A percentile compares a stretch with the other conserved stretches of the same genome.
phyloP scores from a whole-genome alignment of 257 asterid genomes.

The Avicennia marina region DNA sequence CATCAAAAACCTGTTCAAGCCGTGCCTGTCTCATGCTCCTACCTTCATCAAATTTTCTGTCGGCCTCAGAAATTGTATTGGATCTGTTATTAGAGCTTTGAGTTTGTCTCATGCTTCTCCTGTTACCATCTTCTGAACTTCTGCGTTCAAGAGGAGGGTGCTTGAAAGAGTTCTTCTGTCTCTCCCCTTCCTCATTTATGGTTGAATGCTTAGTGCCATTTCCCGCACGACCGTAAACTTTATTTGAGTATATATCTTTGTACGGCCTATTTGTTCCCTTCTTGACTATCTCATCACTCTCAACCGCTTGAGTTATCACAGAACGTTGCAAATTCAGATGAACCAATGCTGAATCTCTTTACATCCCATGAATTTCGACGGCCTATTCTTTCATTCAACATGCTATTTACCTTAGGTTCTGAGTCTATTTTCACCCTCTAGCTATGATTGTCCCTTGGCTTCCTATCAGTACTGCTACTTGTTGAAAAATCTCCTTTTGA shows the following conservation, averaged over 20 bases:
- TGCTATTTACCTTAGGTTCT: conserved; percentile 15
- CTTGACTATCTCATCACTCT: conserved; percentile 47
- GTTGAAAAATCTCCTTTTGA: conserved; percentile 32
- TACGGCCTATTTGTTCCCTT: conserved; percentile 25
- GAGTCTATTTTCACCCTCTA: conserved; percentile 13
- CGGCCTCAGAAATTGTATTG: conserved; percentile 9
- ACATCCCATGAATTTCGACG: conserved; percentile 24
- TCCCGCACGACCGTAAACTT: conserved; percentile 29
- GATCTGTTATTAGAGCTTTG: conserved; percentile 21
- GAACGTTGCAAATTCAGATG: conserved; percentile 17
- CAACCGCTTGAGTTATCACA: conserved; percentile 31
- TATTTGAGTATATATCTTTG: conserved; percentile 33
- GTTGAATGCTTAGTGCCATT: conserved; percentile 16
- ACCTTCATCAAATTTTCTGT: conserved; percentile 20
- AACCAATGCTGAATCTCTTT: conserved; percentile 25
- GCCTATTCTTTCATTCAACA: conserved; percentile 21
- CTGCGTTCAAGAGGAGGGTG: neutral
- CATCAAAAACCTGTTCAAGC: conserved; percentile 29
- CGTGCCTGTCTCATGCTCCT: conserved; percentile 25
- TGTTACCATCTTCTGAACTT: conserved; percentile 9
- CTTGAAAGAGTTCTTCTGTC: conserved; percentile 26
- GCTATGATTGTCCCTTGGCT: conserved; percentile 24
- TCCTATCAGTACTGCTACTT: conserved; percentile 29
- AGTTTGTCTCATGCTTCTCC: conserved; percentile 18
- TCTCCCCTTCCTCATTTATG: conserved; percentile 18